phyloP scores from a whole-genome alignment of 257 asterid species.

The Vinca minor region DNA sequence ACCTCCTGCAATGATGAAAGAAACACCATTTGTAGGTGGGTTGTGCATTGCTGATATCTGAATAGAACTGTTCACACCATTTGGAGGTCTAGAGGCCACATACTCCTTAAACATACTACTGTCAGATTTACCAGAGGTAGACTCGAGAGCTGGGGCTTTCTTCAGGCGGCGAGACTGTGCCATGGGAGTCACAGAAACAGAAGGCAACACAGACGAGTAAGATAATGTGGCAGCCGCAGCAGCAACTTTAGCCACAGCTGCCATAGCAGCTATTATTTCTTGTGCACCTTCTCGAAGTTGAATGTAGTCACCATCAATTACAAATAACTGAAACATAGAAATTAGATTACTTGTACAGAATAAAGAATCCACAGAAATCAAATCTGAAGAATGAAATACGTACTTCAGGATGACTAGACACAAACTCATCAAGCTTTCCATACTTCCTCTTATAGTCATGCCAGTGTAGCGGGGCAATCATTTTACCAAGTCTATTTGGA shows the following conservation, averaged over 20 bases:
- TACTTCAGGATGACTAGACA: slow-evolving; percentile 81
- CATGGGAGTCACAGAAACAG: slow-evolving; percentile 92
- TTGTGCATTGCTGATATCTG: slow-evolving; percentile 27
- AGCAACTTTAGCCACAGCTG: slow-evolving; percentile 90
- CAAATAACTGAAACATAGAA: slow-evolving; percentile 44
- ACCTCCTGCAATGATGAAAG: slow-evolving; percentile 36
- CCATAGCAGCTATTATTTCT: slow-evolving; percentile 72
- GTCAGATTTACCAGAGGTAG: slow-evolving; percentile 28
- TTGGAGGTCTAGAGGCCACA: no score
- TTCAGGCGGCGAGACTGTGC: slow-evolving; percentile 64
- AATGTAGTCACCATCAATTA: slow-evolving; percentile 75
- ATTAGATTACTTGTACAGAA: background rate
- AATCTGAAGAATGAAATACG: slow-evolving; percentile 12
- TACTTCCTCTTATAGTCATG: slow-evolving; percentile 82
- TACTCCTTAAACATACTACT: slow-evolving; percentile 19
- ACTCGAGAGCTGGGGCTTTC: slow-evolving; percentile 40
- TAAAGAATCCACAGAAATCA: slow-evolving; percentile 6
- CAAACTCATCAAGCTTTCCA: slow-evolving; percentile 89
- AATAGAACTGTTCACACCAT: no score
- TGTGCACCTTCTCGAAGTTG: slow-evolving; percentile 95
- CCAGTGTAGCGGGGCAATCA: slow-evolving; percentile 92
- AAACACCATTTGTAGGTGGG: slow-evolving; percentile 34
- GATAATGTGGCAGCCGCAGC: slow-evolving; percentile 58
- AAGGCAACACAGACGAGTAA: slow-evolving; percentile 52
- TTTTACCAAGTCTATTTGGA: slow-evolving; percentile 85